Base-by-base conservation (phyloP, 2,329 filamentous ascomycete genomes). In the Fusarium sp. region DNA sequence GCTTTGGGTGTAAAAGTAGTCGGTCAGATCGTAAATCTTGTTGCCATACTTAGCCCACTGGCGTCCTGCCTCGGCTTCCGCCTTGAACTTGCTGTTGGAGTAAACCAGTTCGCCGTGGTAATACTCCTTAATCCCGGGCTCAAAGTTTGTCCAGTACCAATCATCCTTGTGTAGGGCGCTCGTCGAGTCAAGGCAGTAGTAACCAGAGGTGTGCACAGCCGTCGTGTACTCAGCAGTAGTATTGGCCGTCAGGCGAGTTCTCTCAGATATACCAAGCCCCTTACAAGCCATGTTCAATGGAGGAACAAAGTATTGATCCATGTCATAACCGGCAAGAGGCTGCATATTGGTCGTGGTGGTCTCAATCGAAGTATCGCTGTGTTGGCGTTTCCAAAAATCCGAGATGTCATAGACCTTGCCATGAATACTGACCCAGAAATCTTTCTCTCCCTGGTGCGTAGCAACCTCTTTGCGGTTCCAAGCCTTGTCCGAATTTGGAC, bases 341-440 rank as follows among this genome's bases (percentile, higher is more conserved):
- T 90, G 80, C 97, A 99, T 98, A 64, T 86, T 83, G 2, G 88
- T 85, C 4, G 85, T 86, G 1, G 87, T 88, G 0, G 91, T 92
- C 67, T 92, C 86, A 58, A 89, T 90, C 56, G 82, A 83, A 0
- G 78, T 91, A 79, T 97, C 95, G 80, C 94, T 96, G 85, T 99
- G 97, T 66, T 97, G 90, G 20, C 89, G 84, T 79, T 89, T 94
- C 91, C 93, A 98, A 82, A 97, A 99, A 65, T 95, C 94, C 62
- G 92, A 90, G 45, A 99, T 90, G 79, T 99, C 97, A 84, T 98
- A 99, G 33, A 98, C 96, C 41, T 91, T 91, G 72, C 97, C 97
- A 66, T 92, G 93, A 75, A 97, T 92, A 77, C 93, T 95, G 78
- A 98, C 96, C 85, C 89, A 99, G 81, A 92, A 98, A 80, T 98